Percentiles rank a stretch among this genome's conserved stretches.
Conservation (phyloP, 73 alveolate species). For the Symbiodinium natans region DNA sequence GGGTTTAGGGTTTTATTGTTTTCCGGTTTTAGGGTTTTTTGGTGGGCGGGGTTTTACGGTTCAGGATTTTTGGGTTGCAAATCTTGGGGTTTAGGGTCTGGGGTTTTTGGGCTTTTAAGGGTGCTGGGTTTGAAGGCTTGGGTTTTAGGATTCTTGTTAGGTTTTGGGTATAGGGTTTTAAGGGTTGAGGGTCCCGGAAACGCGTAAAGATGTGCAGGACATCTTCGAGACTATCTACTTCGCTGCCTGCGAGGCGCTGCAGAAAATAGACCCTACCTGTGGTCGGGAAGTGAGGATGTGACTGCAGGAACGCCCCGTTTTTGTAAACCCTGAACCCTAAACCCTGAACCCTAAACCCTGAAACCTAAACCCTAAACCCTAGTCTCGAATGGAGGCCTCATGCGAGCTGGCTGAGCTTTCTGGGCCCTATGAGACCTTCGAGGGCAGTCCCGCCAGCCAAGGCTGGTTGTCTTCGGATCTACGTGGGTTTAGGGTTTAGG, state of each 20-base stretch:
- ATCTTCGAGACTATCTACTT: slow-evolving; percentile 98
- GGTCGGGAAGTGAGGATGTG: too few species aligned
- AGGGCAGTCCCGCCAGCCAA: slow-evolving; percentile 79
- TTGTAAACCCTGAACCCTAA: background rate
- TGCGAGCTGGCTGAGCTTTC: slow-evolving; percentile 33
- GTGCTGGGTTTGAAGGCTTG: background rate
- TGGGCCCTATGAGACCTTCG: slow-evolving; percentile 66
- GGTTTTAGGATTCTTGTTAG: background rate
- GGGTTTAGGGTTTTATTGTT: too few species aligned
- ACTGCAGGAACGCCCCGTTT: too few species aligned
- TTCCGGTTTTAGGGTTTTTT: too few species aligned
- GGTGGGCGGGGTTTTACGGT: too few species aligned
- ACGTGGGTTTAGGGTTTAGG: background rate
- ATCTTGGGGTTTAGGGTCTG: too few species aligned
- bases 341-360: background rate
- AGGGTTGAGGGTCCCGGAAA: too few species aligned
- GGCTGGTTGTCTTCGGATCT: slow-evolving; percentile 93
- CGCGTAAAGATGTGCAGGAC: slow-evolving; percentile 90
- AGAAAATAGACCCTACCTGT: too few species aligned
- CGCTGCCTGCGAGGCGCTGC: slow-evolving; percentile 96
- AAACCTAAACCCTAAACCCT: background rate
- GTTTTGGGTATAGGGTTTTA: too few species aligned
- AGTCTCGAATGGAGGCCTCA: background rate
- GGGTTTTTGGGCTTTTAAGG: background rate
- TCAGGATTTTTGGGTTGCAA: too few species aligned